phyloP scores from a whole-genome alignment of 768 basidiomycete genomes.

The Tephrocybe rancida region DNA sequence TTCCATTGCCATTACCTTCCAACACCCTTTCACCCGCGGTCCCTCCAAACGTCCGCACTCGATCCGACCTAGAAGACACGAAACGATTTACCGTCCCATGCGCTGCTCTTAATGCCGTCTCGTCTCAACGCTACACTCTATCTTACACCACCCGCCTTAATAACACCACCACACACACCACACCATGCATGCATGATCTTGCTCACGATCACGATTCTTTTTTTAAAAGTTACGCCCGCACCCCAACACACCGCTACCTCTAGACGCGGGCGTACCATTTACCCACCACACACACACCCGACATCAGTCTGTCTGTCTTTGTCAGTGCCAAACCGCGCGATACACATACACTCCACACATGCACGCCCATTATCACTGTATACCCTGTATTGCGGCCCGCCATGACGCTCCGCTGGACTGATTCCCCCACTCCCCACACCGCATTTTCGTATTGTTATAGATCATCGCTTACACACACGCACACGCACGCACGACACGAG shows the following conservation, averaged over 20 bases:
- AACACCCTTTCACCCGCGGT: constrained; percentile 17
- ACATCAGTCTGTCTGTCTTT: not conserved
- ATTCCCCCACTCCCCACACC: constrained; percentile 2
- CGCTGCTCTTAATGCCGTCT: constrained; percentile 62
- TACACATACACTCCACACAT: not conserved
- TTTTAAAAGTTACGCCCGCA: not conserved
- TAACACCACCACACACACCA: constrained; percentile 5
- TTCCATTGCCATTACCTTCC: not conserved
- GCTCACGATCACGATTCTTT: not conserved
- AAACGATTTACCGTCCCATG: constrained; percentile 30
- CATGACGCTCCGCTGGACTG: constrained; percentile 13
- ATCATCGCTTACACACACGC: constrained; percentile 8
- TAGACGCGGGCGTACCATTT: constrained; percentile 16
- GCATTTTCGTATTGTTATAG: constrained; percentile 6
- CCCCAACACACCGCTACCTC: constrained; percentile 15
- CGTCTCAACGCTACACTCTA: constrained; percentile 38
- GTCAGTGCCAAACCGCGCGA: constrained; percentile 6
- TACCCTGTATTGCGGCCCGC: constrained; percentile 13
- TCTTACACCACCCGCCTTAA: constrained; percentile 24
- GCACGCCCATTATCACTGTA: not conserved
- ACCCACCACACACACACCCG: not conserved
- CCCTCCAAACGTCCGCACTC: constrained; percentile 24
- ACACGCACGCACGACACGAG: constrained; percentile 12
- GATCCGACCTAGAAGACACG: constrained; percentile 38
- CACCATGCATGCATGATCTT: constrained; percentile 1